A percentile compares a stretch with the other conserved stretches of the same genome.
These are phyloP conservation scores for Ramaria sp. DNA, from an alignment of 768 basidiomycete genomes.

Conservation along the genomic window DNA sequence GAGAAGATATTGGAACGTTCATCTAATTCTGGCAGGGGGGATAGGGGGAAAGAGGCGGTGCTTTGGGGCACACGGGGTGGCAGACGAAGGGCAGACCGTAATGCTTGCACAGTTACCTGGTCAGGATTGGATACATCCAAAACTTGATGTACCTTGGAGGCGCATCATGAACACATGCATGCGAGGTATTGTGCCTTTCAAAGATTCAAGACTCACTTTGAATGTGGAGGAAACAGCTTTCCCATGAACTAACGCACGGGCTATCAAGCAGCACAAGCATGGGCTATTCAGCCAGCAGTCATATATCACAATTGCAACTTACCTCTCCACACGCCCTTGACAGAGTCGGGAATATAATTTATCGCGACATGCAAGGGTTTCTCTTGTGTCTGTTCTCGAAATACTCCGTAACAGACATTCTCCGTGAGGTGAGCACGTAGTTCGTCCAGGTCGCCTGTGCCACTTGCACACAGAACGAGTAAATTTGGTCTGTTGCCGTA, in stretches of 20 bases:
- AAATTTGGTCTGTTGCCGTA: not conserved
- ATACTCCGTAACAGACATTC: slow-evolving; percentile 5
- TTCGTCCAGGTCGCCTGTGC: slow-evolving; percentile 5
- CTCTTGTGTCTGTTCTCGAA: not conserved
- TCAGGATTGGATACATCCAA: slow-evolving; percentile 1
- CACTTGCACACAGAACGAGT: slow-evolving; percentile 1
- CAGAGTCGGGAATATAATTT: slow-evolving; percentile 6
- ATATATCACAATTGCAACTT: not conserved
- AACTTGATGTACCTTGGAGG: not conserved
- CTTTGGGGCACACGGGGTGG: slow-evolving; percentile 5
- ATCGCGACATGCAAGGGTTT: not conserved
- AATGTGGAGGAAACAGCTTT: not conserved
- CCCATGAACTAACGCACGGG: slow-evolving; percentile 5
- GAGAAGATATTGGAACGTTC: not conserved
- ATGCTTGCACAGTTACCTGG: not conserved
- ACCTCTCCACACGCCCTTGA: slow-evolving; percentile 6
- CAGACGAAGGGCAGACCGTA: not conserved
- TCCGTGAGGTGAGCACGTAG: not conserved
- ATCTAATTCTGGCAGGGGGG: not conserved
- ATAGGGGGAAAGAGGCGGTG: not conserved
- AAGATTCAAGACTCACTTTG: not conserved
- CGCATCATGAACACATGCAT: not conserved
- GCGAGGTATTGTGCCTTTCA: not conserved
- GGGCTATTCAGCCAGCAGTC: not conserved
- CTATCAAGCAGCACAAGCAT: not conserved